These are phyloP conservation scores for Schizosaccharomyces japonicus DNA, from an alignment of 805 yeast species.

Conservation along the genomic window DNA sequence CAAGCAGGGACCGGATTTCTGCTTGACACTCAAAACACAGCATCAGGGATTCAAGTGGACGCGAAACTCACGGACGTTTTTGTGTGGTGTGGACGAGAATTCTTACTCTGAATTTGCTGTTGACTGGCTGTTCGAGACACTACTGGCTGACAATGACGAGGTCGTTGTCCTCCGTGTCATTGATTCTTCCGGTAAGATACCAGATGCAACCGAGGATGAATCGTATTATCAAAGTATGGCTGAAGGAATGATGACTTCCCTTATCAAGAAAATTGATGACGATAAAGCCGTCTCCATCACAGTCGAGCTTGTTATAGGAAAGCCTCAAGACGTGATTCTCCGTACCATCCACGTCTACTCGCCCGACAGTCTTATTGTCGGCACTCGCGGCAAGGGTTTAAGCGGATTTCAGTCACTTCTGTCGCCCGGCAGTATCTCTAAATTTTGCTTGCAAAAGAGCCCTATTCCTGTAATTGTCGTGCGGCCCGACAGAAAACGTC, in stretches of 20 bases:
- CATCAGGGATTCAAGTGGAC: constrained; percentile 19
- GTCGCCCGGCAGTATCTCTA: constrained; percentile 23
- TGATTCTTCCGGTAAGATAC: constrained; percentile 15
- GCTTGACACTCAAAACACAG: constrained; percentile 20
- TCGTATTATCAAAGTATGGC: constrained; percentile 18
- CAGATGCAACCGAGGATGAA: constrained; percentile 5
- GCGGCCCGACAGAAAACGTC: constrained; percentile 19
- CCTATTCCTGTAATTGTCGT: constrained; percentile 26
- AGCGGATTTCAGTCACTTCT: constrained; percentile 20
- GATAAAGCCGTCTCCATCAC: constrained; percentile 21
- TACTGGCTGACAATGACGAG: constrained; percentile 24
- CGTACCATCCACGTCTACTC: constrained; percentile 23
- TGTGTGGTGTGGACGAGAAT: constrained; percentile 23
- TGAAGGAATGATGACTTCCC: constrained; percentile 15
- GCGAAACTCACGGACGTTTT: constrained; percentile 21
- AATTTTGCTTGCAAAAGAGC: constrained; percentile 25
- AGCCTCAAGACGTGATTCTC: constrained; percentile 20
- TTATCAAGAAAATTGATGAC: constrained; percentile 17
- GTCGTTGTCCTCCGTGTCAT: constrained; percentile 23
- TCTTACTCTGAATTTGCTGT: constrained; percentile 22
- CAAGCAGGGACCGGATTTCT: constrained; percentile 16
- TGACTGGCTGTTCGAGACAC: constrained; percentile 24
- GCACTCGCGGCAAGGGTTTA: constrained; percentile 21
- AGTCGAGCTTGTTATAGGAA: constrained; percentile 24
- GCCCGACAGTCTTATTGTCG: constrained; percentile 24